Evolutionary conservation across 2,329 filamentous ascomycete species (phyloP), one percentile per base, ranked within the genome.

Genomic region (Trichoderma semiorbis): DNA sequence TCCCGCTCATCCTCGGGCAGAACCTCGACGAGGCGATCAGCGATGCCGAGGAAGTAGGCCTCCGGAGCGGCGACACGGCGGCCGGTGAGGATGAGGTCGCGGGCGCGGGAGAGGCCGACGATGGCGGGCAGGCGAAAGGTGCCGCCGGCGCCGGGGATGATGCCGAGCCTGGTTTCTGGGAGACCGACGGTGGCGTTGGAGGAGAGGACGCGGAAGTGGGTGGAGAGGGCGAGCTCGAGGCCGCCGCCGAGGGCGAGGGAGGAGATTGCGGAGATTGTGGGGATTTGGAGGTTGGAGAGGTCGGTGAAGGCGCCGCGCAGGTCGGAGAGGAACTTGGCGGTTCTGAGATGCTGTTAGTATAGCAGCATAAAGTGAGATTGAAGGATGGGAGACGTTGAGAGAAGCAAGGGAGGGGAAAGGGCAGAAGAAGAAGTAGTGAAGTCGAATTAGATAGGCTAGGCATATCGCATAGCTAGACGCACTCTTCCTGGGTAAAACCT

Each of bases 111-210:
- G 28, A 92, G 83, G 6, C 96, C 96, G 75, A 99, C 91, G 24
- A 99, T 83, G 10, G 87, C 88, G 1, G 94, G 94, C 0, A 99
- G 89, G 11, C 96, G 91, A 81, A 94, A 93, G 1, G 95, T 98
- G 73, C 95, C 96, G 57, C 96, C 96, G 2, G 95, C 96, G 72
- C 96, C 96, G 3, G 96, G 96, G 75, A 99, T 92, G 79, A 99
- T 99, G 70, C 92, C 96, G 3, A 99, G 88, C 3, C 95, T 88
- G 1, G 96, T 98, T 81, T 99, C 96, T 1, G 96, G 96, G 6
- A 98, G 89, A 0, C 90, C 95, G 69, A 99, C 90, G 28, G 86
- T 84, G 18, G 94, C 92, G 39, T 91, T 92, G 50, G 93, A 94
- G 36, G 91, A 88, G 75, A 98, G 91, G 67, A 99, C 91, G 75